phyloP scores from a whole-genome alignment of 2,329 filamentous ascomycete species.

The Didymella segeticola region DNA sequence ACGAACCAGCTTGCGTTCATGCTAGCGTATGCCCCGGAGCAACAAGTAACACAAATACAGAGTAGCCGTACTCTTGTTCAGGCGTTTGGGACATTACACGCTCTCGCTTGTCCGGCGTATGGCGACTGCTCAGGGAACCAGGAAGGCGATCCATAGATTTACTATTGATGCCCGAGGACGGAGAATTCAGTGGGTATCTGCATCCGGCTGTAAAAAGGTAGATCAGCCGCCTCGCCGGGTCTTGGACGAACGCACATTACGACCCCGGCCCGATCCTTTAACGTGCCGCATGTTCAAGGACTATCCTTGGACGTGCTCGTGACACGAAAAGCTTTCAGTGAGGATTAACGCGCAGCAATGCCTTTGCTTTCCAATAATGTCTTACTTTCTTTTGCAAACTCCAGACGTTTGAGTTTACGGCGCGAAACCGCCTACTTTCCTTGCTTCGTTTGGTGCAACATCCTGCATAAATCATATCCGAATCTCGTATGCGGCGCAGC shows the following conservation, averaged over 20 bases:
- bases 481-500: constrained; percentile 3
- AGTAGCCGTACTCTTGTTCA: constrained; percentile 1
- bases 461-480: constrained; percentile 9
- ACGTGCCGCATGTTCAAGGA: constrained; percentile 16
- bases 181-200: constrained; percentile 6
- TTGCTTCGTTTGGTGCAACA: constrained; percentile 14
- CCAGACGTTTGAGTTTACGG: constrained; percentile 5
- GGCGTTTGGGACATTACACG: constrained; percentile 6
- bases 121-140: not conserved
- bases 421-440: constrained; percentile 14
- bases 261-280: constrained; percentile 18
- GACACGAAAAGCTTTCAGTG: constrained; percentile 1
- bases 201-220: constrained; percentile 11
- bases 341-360: constrained; percentile 3
- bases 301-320: constrained; percentile 11
- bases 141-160: not conserved
- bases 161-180: constrained; percentile 10
- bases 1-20: constrained; percentile 33
- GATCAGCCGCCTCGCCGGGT: constrained; percentile 17
- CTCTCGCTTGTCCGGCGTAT: constrained; percentile 5
- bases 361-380: constrained; percentile 16
- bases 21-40: constrained; percentile 25
- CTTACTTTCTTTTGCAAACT: constrained; percentile 11
- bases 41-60: constrained; percentile 37
- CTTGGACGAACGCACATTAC: constrained; percentile 9